phyloP scores from a whole-genome alignment of 176 grass and related monocot genomes.

The Elymus sibiricus region DNA sequence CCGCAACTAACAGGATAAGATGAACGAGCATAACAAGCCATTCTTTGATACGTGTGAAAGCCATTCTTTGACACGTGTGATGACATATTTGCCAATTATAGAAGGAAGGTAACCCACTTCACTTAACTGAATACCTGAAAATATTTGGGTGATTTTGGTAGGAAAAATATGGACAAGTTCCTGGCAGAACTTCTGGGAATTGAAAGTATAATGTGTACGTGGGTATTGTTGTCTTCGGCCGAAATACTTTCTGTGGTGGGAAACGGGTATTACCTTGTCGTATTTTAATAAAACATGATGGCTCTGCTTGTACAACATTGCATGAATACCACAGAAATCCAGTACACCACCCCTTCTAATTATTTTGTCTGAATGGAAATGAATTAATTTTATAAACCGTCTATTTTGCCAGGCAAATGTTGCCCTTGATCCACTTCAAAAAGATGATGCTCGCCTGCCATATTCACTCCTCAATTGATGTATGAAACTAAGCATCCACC shows the following conservation, averaged over 20 bases:
- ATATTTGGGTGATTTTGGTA: constrained; percentile 28
- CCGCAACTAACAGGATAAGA: constrained; percentile 72
- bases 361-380: constrained; percentile 1
- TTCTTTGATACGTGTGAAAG: no score
- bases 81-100: constrained; percentile 81
- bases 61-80: constrained; percentile 85
- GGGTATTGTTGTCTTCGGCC: constrained; percentile 96
- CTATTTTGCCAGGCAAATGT: constrained; percentile 61
- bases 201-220: constrained; percentile 85
- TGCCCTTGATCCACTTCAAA: constrained; percentile 84
- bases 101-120: constrained; percentile 52
- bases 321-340: background rate
- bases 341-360: background rate
- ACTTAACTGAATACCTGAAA: background rate
- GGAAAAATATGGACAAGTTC: constrained; percentile 52
- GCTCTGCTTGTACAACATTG: background rate
- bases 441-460: constrained; percentile 78
- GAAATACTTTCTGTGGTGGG: constrained; percentile 73
- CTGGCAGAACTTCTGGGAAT: constrained; percentile 48
- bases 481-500: constrained; percentile 78
- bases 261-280: constrained; percentile 48
- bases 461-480: constrained; percentile 96
- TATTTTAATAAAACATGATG: constrained; percentile 3
- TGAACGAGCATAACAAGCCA: constrained; percentile 73
- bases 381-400: background rate